Percentiles rank a stretch among this genome's conserved stretches.
phyloP scores from a whole-genome alignment of 139 green algal genomes.

The Picochlorum sp. region DNA sequence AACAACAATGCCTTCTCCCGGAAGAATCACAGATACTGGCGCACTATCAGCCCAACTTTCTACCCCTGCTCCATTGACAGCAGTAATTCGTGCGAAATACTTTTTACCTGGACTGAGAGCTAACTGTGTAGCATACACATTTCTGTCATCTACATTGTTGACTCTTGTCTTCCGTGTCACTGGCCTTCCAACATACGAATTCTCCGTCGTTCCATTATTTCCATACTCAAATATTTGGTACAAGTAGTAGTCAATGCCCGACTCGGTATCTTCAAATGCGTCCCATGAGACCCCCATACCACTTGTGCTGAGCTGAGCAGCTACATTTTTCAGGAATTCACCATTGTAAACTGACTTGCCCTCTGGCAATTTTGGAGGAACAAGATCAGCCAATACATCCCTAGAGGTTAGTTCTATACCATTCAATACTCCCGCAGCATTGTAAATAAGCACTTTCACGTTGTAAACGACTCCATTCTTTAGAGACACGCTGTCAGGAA shows the following conservation, averaged over 20 bases:
- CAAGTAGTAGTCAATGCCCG: constrained; percentile 22
- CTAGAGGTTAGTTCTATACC: not conserved
- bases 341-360: constrained; percentile 20
- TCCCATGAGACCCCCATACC: constrained; percentile 41
- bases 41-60: constrained; percentile 7
- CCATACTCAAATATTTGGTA: constrained; percentile 38
- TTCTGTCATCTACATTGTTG: not conserved
- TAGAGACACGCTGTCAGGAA: constrained; percentile 10
- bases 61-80: constrained; percentile 37
- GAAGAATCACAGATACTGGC: not conserved
- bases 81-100: constrained; percentile 36
- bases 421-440: constrained; percentile 18
- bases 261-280: constrained; percentile 36
- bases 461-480: constrained; percentile 34
- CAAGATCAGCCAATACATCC: constrained; percentile 30
- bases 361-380: constrained; percentile 19
- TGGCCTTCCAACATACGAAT: constrained; percentile 16
- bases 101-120: constrained; percentile 1
- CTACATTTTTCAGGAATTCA: constrained; percentile 15
- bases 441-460: constrained; percentile 44
- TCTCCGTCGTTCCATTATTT: not conserved
- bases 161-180: constrained; percentile 21
- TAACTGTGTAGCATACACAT: constrained; percentile 10
- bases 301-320: not conserved
- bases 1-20: not conserved